These are phyloP conservation scores for Amyloporia xantha DNA, from an alignment of 768 basidiomycete species.

Conservation along the genomic window DNA sequence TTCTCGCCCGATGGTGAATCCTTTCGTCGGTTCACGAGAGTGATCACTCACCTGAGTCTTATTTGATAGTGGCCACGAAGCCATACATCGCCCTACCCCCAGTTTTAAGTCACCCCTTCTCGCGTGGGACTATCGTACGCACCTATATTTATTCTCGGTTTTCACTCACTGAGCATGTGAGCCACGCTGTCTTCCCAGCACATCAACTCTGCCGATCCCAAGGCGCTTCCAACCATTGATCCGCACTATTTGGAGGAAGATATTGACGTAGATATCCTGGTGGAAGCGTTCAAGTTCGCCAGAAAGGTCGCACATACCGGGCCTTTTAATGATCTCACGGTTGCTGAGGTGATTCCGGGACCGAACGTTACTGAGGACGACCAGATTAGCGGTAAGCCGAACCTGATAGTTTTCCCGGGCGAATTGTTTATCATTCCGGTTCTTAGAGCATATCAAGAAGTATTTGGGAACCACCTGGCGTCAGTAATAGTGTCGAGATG, in stretches of 20 bases:
- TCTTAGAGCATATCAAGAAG: slow-evolving; percentile 6
- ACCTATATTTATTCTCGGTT: too few species aligned
- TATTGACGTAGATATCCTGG: slow-evolving; percentile 21
- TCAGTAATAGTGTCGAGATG: slow-evolving; percentile 3
- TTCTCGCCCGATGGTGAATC: background rate
- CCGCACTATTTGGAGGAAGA: slow-evolving; percentile 25
- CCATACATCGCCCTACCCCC: background rate
- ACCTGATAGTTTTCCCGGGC: background rate
- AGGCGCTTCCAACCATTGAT: slow-evolving; percentile 20
- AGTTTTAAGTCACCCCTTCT: slow-evolving; percentile 18
- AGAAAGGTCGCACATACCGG: slow-evolving; percentile 12
- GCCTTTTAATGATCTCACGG: slow-evolving; percentile 13
- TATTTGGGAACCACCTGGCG: slow-evolving; percentile 12
- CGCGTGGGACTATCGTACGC: slow-evolving; percentile 26
- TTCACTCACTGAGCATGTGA: background rate
- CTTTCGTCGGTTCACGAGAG: too few species aligned
- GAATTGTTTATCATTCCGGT: too few species aligned
- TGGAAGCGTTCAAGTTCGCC: slow-evolving; percentile 23
- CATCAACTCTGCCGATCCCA: slow-evolving; percentile 18
- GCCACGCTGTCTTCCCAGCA: slow-evolving; percentile 9
- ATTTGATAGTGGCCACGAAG: background rate
- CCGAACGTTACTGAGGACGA: slow-evolving; percentile 7
- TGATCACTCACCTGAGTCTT: too few species aligned
- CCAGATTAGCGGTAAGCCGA: slow-evolving; percentile 6
- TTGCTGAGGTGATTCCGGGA: slow-evolving; percentile 8